Percentiles rank a stretch among this genome's conserved stretches.
Evolutionary conservation across 768 basidiomycete species (phyloP).

Genomic region (Termitomyces sp.): DNA sequence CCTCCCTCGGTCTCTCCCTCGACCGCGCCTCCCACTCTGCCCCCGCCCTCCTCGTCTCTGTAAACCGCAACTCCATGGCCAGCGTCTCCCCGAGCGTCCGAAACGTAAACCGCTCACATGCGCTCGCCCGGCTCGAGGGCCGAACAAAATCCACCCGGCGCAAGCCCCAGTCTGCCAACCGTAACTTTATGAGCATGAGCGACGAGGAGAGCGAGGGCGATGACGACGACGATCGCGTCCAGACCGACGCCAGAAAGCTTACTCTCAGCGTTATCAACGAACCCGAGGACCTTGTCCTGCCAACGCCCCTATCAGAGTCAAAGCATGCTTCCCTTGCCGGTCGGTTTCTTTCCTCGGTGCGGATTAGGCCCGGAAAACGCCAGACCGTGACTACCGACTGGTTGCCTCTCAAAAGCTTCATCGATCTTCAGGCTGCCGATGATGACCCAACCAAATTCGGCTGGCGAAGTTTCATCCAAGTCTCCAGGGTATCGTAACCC

Average conservation of each 20-base stretch:
- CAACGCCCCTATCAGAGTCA: slow-evolving; percentile 14
- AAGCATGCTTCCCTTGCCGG: slow-evolving; percentile 8
- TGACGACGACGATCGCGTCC: slow-evolving; percentile 23
- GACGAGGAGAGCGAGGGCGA: slow-evolving; percentile 54
- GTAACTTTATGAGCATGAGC: slow-evolving; percentile 63
- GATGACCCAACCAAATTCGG: slow-evolving; percentile 43
- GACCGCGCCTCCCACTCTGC: slow-evolving; percentile 12
- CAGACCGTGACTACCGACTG: slow-evolving; percentile 33
- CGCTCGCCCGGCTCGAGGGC: slow-evolving; percentile 62
- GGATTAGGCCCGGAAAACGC: slow-evolving; percentile 2
- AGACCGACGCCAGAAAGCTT: neutral
- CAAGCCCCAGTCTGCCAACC: slow-evolving; percentile 15
- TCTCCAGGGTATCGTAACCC: slow-evolving; percentile 30
- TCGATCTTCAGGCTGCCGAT: slow-evolving; percentile 39
- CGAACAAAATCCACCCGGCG: slow-evolving; percentile 23
- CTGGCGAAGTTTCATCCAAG: slow-evolving; percentile 64
- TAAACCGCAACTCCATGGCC: slow-evolving; percentile 18
- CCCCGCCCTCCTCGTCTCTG: slow-evolving; percentile 15
- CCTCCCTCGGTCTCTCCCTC: slow-evolving; percentile 20
- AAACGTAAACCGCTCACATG: slow-evolving; percentile 46
- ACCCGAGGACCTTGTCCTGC: slow-evolving; percentile 33
- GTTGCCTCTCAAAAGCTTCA: slow-evolving; percentile 59
- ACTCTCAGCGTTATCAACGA: slow-evolving; percentile 21
- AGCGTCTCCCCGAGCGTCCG: slow-evolving; percentile 43
- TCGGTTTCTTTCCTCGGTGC: slow-evolving; percentile 8